Base-by-base conservation (phyloP, 2,329 filamentous ascomycete genomes). In the Amylocarpus encephaloides region DNA sequence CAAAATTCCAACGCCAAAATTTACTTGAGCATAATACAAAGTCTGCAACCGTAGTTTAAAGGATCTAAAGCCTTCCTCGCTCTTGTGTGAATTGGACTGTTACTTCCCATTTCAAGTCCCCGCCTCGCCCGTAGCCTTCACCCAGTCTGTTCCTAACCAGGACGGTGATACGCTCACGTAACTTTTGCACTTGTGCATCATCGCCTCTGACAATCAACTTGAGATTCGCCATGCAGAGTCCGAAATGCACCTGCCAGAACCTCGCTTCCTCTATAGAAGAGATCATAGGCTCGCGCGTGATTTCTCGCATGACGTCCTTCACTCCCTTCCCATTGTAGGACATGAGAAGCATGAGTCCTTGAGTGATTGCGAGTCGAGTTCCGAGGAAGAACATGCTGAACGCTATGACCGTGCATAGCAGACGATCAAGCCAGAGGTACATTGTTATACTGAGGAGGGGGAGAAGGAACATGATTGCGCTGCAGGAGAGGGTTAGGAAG, bases 161-260 rank as follows among this genome's bases (percentile, higher is more conserved):
- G 51, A 84, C 85, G 13, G 80, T 78, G 44, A 96, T 80, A 41
- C 88, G 82, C 55, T 86, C 83, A 51, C 91, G 80, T 57, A 97
- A 69, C 61, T 85, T 85, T 51, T 77, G 76, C 52, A 94, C 72
- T 5, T 83, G 79, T 12, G 85, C 80, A 54, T 93, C 88, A 39
- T 86, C 83, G 4, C 83, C 85, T 4, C 71, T 67, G 22, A 95
- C 79, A 52, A 83, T 79, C 16, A 98, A 70, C 67, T 89, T 94
- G 58, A 98, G 68, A 65, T 94, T 96, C 7, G 93, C 93, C 86
- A 97, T 95, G 64, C 90, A 95, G 36, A 97, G 75, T 1, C 92
- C 91, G 66, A 97, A 96, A 69, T 98, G 93, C 12, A 96, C 93
- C 72, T 98, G 93, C 93, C 93, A 98, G 68, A 98, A 95, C 65